A percentile compares a stretch with the other conserved stretches of the same genome.
These are phyloP conservation scores for Thelonectria rubi DNA, from an alignment of 2,329 filamentous ascomycete genomes.

Conservation along the genomic window DNA sequence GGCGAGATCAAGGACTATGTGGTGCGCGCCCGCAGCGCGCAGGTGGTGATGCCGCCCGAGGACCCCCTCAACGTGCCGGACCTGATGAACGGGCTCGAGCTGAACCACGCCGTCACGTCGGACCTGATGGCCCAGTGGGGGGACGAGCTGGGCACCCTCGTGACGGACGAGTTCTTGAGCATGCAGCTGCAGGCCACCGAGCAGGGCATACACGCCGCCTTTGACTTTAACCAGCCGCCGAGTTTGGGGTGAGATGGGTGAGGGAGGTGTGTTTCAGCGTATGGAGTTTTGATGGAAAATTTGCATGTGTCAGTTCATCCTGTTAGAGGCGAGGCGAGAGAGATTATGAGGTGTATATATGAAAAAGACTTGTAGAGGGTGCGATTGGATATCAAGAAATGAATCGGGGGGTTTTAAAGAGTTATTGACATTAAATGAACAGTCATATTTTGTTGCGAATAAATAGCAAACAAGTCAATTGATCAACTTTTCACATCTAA, in stretches of 20 bases:
- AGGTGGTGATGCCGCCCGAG: slow-evolving; percentile 45
- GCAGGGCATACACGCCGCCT: slow-evolving; percentile 38
- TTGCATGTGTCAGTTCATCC: background rate
- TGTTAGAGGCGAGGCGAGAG: too few species aligned
- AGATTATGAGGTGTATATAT: too few species aligned
- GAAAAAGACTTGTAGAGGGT: too few species aligned
- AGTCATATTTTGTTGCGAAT: too few species aligned
- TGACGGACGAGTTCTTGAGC: slow-evolving; percentile 48
- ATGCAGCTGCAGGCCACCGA: slow-evolving; percentile 45
- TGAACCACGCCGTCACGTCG: slow-evolving; percentile 37
- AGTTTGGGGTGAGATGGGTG: slow-evolving; percentile 4
- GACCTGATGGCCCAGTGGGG: slow-evolving; percentile 43
- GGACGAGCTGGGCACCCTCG: slow-evolving; percentile 46
- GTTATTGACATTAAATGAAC: too few species aligned
- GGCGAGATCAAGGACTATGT: slow-evolving; percentile 52
- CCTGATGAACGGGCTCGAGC: slow-evolving; percentile 47
- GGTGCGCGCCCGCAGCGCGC: slow-evolving; percentile 43
- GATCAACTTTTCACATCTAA: too few species aligned
- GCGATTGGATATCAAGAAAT: background rate
- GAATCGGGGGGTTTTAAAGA: background rate
- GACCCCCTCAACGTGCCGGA: slow-evolving; percentile 46
- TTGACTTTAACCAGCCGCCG: slow-evolving; percentile 45
- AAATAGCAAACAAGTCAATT: too few species aligned
- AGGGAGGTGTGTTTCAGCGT: background rate
- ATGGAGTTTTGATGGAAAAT: slow-evolving; percentile 3